Evolutionary conservation across 2,329 filamentous ascomycete species (phyloP), one percentile per base, ranked within the genome.

Genomic region (Penicillium freii): DNA sequence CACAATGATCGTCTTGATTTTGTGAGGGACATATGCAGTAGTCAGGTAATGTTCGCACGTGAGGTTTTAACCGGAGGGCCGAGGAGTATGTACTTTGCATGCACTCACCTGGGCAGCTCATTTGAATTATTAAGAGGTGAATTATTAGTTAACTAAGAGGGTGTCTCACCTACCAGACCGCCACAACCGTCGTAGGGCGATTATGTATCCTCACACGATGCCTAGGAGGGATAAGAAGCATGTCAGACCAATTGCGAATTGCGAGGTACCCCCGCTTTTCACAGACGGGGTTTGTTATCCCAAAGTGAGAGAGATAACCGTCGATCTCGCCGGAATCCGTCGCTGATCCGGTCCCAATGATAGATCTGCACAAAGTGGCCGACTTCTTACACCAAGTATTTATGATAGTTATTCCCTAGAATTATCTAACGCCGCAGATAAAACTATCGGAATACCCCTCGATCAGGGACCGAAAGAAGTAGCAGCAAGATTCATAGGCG

Each of bases 271-370:
- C 15, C 40, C 43, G 21, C 49, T 39, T 27, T 5, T 21, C 10
- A 27, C 10, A 21, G 8, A 23, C 19, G 46, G 38, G 23, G n/a
- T 8, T 52, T 27, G n/a, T 27, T 38, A 40, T 33, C 48, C n/a
- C 3, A 39, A 52, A 40, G 33, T 23, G 31, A 36, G 2, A 27
- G 54, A 27, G 54, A 47, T 56, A 23, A 40, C 15, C 5, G 54
- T 53, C 54, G 54, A 46, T 51, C 40, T 21, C 47, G 5, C 54
- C 54, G 54, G 54, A 56, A 56, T 53, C 54, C 54, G 54, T 46
- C 54, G 48, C 49, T 19, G n/a, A 23, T 29, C 54, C 54, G 54
- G 34, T 11, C 29, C 19, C 5, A 25, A 39, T 43, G 29, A 51
- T 48, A 43, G 25, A 9, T 43, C 31, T 31, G 52, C 31, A 42